Evolutionary conservation across 2,329 filamentous ascomycete species (phyloP).

Genomic region (Arthrobotrys sphaeroides): DNA sequence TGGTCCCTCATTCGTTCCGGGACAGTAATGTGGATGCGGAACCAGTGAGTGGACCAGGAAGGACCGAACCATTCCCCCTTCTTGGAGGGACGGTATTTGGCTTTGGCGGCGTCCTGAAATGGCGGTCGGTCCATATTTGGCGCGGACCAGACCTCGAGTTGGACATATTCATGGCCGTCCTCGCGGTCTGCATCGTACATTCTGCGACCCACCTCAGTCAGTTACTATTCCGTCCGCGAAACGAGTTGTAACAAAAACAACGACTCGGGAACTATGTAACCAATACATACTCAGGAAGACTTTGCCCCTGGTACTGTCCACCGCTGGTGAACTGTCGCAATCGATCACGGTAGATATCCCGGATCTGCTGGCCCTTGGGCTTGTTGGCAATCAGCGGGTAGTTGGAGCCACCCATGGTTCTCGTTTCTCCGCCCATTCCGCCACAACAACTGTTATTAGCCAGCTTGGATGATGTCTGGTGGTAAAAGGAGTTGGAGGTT

Average conservation of each 20-base stretch:
- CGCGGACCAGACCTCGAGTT: conserved; percentile 85
- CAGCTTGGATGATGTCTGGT: conserved; percentile 3
- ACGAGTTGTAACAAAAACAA: conserved; percentile 1
- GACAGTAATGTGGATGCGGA: conserved; percentile 81
- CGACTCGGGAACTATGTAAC: conserved; percentile 15
- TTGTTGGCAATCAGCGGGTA: conserved; percentile 59
- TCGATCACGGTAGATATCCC: conserved; percentile 83
- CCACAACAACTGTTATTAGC: conserved; percentile 20
- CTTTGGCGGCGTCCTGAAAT: conserved; percentile 77
- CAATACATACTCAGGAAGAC: conserved; percentile 73
- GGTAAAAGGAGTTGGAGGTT: background rate
- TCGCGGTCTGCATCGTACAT: conserved; percentile 60
- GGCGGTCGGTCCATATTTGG: conserved; percentile 80
- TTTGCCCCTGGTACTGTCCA: conserved; percentile 80
- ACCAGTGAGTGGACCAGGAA: conserved; percentile 98
- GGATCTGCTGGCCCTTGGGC: conserved; percentile 79
- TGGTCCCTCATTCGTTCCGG: conserved; percentile 77
- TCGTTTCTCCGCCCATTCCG: conserved; percentile 66
- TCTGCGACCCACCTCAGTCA: conserved; percentile 1
- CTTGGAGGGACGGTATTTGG: conserved; percentile 77
- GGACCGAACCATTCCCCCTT: conserved; percentile 87
- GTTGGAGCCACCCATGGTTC: conserved; percentile 42
- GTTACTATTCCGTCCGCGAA: background rate
- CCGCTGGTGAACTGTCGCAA: conserved; percentile 80
- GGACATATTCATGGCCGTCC: conserved; percentile 78